phyloP scores from a whole-genome alignment of 768 basidiomycete species.

The Zangia roseola region DNA sequence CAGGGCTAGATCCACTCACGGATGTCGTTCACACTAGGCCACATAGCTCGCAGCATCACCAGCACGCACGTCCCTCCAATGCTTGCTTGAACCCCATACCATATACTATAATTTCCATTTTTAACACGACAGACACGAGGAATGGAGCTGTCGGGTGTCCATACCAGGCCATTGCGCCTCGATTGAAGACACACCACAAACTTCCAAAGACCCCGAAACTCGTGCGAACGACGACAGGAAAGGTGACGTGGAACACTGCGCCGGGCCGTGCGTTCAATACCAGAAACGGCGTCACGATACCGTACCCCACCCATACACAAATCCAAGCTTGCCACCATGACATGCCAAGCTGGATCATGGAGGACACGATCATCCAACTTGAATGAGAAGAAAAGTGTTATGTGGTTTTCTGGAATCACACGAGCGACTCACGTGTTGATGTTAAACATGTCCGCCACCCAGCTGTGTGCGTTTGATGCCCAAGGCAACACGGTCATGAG shows the following conservation, averaged over 20 bases:
- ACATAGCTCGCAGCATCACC: constrained; percentile 74
- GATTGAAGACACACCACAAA: constrained; percentile 77
- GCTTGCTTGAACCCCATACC: constrained; percentile 80
- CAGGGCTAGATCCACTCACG: constrained; percentile 40
- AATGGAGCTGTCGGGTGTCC: constrained; percentile 26
- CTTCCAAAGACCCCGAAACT: constrained; percentile 79
- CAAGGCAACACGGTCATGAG: background rate
- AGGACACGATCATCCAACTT: constrained; percentile 77
- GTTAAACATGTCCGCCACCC: constrained; percentile 81
- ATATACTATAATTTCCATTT: constrained; percentile 44
- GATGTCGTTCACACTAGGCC: constrained; percentile 68
- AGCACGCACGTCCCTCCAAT: constrained; percentile 80
- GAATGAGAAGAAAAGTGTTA: constrained; percentile 2
- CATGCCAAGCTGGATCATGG: constrained; percentile 69
- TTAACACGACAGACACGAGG: constrained; percentile 12
- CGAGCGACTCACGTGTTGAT: constrained; percentile 59
- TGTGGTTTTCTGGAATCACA: background rate
- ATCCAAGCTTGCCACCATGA: constrained; percentile 89
- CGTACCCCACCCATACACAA: constrained; percentile 69
- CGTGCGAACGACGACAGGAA: constrained; percentile 73
- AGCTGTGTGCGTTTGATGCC: constrained; percentile 41
- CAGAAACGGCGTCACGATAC: constrained; percentile 64
- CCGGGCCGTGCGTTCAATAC: constrained; percentile 77
- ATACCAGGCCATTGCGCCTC: constrained; percentile 71
- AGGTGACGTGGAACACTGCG: constrained; percentile 73